Percentiles rank a stretch among this genome's conserved stretches.
Evolutionary conservation across 1,139 yeast species (phyloP).

Genomic region (Yamadazyma epiphylla): DNA sequence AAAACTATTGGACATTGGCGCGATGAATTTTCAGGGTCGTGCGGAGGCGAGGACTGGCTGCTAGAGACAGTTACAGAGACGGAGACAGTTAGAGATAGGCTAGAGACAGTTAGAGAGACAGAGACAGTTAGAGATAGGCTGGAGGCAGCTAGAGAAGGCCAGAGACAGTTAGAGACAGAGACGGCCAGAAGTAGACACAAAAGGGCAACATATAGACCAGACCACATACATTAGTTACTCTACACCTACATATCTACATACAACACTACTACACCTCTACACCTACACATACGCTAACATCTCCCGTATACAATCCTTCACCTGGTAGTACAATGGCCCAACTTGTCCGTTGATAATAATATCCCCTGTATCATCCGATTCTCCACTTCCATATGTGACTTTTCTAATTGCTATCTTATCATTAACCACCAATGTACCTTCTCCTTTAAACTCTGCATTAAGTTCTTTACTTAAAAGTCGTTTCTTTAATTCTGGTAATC

Average conservation of each 20-base stretch:
- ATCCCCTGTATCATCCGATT: slow-evolving; percentile 64
- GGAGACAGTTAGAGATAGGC: no score
- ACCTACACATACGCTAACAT: slow-evolving; percentile 84
- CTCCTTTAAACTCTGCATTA: slow-evolving; percentile 86
- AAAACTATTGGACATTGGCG: slow-evolving; percentile 1
- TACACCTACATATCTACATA: no score
- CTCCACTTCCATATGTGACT: slow-evolving; percentile 42
- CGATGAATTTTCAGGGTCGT: no score
- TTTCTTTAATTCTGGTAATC: slow-evolving; percentile 75
- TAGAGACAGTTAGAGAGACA: no score
- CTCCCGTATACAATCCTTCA: slow-evolving; percentile 69
- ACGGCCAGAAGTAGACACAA: no score
- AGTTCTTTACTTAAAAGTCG: slow-evolving; percentile 56
- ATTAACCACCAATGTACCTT: slow-evolving; percentile 87
- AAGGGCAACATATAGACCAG: no score
- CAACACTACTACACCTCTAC: no score
- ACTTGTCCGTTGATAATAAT: slow-evolving; percentile 81
- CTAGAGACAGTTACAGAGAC: no score
- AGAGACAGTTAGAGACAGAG: no score
- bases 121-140: no score
- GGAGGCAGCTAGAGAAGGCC: no score
- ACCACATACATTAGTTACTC: no score
- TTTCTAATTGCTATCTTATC: slow-evolving; percentile 73
- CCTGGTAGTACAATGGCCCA: slow-evolving; percentile 72
- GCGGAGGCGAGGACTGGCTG: background rate